Conservation (phyloP, 2,329 filamentous ascomycete genomes). For the Ceratocystis harringtonii region DNA sequence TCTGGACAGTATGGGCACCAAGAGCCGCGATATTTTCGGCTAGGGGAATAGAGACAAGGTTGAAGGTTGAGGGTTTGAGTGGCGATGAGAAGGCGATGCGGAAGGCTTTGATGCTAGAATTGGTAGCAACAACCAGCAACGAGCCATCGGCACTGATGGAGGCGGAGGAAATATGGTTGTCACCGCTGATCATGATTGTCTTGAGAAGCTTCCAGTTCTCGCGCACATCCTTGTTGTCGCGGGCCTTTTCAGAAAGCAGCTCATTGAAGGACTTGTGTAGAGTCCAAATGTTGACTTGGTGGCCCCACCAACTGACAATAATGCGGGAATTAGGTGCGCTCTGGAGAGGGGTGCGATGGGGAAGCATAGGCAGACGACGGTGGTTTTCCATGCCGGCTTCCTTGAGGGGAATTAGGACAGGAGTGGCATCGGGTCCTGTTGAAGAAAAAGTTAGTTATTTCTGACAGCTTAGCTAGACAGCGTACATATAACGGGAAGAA, state of each 20-base stretch:
- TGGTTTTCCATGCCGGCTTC: conserved; percentile 69
- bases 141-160: conserved; percentile 56
- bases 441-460: conserved; percentile 22
- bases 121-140: conserved; percentile 62
- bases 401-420: conserved; percentile 62
- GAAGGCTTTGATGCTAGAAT: conserved; percentile 63
- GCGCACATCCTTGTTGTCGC: conserved; percentile 29
- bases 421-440: conserved; percentile 68
- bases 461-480: neutral
- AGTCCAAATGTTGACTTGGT: conserved; percentile 72
- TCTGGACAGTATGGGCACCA: conserved; percentile 54
- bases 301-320: conserved; percentile 83
- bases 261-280: conserved; percentile 33
- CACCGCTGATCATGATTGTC: conserved; percentile 53
- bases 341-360: conserved; percentile 58
- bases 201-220: conserved; percentile 51
- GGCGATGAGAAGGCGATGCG: conserved; percentile 24
- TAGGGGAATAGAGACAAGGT: conserved; percentile 54
- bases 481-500: neutral
- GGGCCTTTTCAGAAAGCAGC: conserved; percentile 30
- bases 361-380: conserved; percentile 66
- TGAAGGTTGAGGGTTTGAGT: conserved; percentile 46
- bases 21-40: conserved; percentile 39
- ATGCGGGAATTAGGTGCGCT: conserved; percentile 61
- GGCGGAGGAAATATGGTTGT: conserved; percentile 69